A percentile compares a stretch with the other conserved stretches of the same genome.
phyloP scores from a whole-genome alignment of 306 rosid genomes.

The Echinosophora koreensis region DNA sequence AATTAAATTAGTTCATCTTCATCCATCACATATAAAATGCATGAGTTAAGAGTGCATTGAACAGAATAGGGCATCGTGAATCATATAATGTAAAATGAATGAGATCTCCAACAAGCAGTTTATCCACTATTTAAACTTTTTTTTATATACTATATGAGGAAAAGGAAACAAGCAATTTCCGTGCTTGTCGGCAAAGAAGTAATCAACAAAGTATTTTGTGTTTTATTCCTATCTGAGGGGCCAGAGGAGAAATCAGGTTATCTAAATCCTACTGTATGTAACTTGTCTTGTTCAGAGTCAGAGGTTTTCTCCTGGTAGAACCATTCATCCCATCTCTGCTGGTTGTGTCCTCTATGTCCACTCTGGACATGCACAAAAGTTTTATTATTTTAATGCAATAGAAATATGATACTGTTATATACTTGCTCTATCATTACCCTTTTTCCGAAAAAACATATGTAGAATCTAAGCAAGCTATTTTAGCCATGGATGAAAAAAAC shows the following conservation, averaged over 20 bases:
- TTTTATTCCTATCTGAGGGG: background rate
- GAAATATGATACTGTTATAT: background rate
- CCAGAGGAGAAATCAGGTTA: slow-evolving; percentile 12
- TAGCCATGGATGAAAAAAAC: slow-evolving; percentile 17
- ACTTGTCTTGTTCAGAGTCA: background rate
- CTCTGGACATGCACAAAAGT: background rate
- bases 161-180: background rate
- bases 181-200: background rate
- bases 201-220: background rate
- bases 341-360: background rate
- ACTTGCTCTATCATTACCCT: background rate
- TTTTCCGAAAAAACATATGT: background rate
- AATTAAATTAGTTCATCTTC: slow-evolving; percentile 25
- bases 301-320: background rate
- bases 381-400: background rate
- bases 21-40: slow-evolving; percentile 36
- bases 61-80: slow-evolving; percentile 34
- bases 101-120: background rate
- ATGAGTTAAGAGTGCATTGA: slow-evolving; percentile 22
- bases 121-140: background rate
- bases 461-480: background rate
- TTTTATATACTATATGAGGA: background rate
- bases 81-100: background rate
- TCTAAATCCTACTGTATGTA: background rate
- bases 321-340: background rate